phyloP scores from a whole-genome alignment of 768 basidiomycete species.

The Cytidiella melzeri region DNA sequence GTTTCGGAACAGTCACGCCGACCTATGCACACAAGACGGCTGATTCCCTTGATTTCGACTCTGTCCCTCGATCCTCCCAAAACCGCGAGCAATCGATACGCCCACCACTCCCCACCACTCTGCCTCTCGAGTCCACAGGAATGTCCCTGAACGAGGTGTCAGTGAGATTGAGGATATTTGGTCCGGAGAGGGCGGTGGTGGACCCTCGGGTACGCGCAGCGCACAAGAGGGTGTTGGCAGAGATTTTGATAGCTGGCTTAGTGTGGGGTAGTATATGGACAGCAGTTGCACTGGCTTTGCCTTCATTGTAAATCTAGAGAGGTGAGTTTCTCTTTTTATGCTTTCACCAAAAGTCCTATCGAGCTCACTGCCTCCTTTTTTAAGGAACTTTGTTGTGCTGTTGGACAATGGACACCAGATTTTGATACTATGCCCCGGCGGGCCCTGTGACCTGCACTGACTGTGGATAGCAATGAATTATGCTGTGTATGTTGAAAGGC shows the following conservation, averaged over 20 bases:
- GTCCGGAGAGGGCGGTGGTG: constrained; percentile 33
- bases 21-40: background rate
- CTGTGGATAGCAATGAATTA: too few relatives aligned
- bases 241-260: constrained; percentile 22
- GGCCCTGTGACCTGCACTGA: too few relatives aligned
- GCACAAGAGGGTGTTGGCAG: constrained; percentile 27
- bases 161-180: constrained; percentile 31
- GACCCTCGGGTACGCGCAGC: constrained; percentile 32
- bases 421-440: too few relatives aligned
- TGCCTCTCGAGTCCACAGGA: too few relatives aligned
- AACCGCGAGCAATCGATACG: background rate
- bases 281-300: constrained; percentile 12
- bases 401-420: too few relatives aligned
- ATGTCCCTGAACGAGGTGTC: background rate
- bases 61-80: background rate
- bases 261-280: constrained; percentile 12
- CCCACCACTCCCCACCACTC: background rate
- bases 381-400: too few relatives aligned
- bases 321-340: too few relatives aligned
- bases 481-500: too few relatives aligned
- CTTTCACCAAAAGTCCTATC: too few relatives aligned
- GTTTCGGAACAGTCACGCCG: background rate
- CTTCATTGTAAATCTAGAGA: too few relatives aligned
- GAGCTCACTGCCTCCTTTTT: too few relatives aligned
- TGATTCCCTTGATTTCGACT: background rate